Evolutionary conservation across 768 basidiomycete genomes (phyloP), one percentile per base, ranked within the genome.

Genomic region (Coprinopsis cinerea): DNA sequence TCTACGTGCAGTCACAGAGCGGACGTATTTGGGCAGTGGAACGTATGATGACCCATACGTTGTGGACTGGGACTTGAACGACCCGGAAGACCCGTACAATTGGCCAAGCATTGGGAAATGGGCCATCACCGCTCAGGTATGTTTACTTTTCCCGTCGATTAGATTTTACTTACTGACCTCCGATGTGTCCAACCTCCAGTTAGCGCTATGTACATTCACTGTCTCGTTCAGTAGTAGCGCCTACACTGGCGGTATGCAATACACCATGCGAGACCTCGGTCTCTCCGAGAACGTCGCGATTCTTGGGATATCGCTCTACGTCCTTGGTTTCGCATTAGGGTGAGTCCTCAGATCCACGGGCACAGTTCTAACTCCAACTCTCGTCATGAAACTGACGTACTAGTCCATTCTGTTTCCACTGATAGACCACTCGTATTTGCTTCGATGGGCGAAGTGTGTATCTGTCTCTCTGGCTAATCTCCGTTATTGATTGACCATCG

Each of bases 311-410:
- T 79, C 81, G 3, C 62, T 82, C 14, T 84, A 81, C 58, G 79
- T 85, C 27, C 62, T 85, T 25, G 82, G 81, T 1, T 81, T 85
- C 57, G 80, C 76, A 3, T 55, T 82, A 20, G 80, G 80, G 75
- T 79, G 50, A 30, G 23, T 35, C 37, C 17, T n/a, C n/a, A n/a
- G n/a, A n/a, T n/a, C n/a, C n/a, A n/a, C n/a, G n/a, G n/a, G 42
- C 35, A n/a, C 41, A 23, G n/a, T 32, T 17, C n/a, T n/a, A 36
- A 30, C 46, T 25, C 23, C 22, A 25, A 23, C 23, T 13, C 43
- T 25, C 36, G 25, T 30, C 2, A 15, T 26, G 27, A 41, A 37
- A 26, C 26, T 39, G 22, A 48, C n/a, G n/a, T n/a, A n/a, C 49
- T 46, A 30, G 39, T 52, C 4, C 43, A 45, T 24, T 36, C 44